Base-by-base conservation (phyloP, 1,284 basidiomycete species). In the Albatrellus sp. region DNA sequence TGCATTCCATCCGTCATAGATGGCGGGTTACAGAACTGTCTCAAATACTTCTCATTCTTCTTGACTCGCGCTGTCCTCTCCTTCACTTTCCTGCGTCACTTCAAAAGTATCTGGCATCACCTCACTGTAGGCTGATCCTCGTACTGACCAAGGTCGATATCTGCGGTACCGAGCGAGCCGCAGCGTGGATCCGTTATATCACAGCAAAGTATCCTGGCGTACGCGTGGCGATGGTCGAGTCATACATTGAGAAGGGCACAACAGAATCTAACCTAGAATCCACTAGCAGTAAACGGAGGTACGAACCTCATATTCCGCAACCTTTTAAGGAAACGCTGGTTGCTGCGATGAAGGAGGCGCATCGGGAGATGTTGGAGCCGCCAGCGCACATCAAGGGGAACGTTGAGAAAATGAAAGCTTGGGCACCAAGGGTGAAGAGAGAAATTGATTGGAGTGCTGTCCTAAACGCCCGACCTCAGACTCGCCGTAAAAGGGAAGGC, bases 31-130 rank as follows among this genome's bases (percentile, higher is more conserved):
- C 79, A 5, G 90, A 92, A 1, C 40, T 40, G 44, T 49, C 50
- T 12, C 75, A 90, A 49, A 85, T 93, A 52, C 65, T 94, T 10
- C 76, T 93, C 44, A 72, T 93, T 42, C 73, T 94, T 9, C 71
- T 92, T 20, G 90, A 96, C 61, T 81, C 87, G 6, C 80, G 90
- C 28, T 92, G 89, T 57, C 90, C 90, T 0, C 72, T 72, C 20
- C 58, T 84, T 7, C 81, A 84, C 56, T 75, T 72, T 52, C 77
- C 80, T 0, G 67, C 73, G 3, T 76, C 80, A 0, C 69, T 83
- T 40, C 57, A 64, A 5, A 48, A 61, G 3, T 73, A 75, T 57
- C 69, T 82, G 37, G 56, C 64, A 6, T 46, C 48, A 31, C 37
- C 55, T 56, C 57, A 54, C 6, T 68, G 70, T 37, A 80, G 80